phyloP scores from a whole-genome alignment of 2,329 filamentous ascomycete species.

The Cladophialophora carrionii region DNA sequence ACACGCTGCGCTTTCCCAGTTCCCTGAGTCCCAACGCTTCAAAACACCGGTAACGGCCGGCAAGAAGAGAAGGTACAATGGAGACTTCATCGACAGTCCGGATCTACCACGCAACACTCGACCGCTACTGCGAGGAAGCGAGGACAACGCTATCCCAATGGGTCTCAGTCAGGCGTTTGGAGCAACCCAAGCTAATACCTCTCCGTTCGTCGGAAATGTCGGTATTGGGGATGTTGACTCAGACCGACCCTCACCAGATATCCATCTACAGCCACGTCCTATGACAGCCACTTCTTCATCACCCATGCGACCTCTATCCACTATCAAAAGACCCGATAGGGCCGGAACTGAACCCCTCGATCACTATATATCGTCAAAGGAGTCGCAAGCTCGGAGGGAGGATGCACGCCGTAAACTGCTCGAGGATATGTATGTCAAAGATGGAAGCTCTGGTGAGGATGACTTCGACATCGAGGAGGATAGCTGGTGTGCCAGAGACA shows the following conservation, averaged over 20 bases:
- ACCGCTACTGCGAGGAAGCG: slow-evolving; percentile 46
- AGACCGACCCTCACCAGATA: slow-evolving; percentile 55
- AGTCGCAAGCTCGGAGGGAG: slow-evolving; percentile 51
- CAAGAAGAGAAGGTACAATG: slow-evolving; percentile 43
- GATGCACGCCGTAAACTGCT: slow-evolving; percentile 41
- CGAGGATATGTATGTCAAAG: slow-evolving; percentile 38
- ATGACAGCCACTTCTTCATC: slow-evolving; percentile 43
- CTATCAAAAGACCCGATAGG: slow-evolving; percentile 47
- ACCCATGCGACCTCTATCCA: slow-evolving; percentile 46
- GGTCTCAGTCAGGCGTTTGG: slow-evolving; percentile 54
- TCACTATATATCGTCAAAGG: slow-evolving; percentile 52
- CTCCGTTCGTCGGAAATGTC: slow-evolving; percentile 46
- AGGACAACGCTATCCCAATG: slow-evolving; percentile 46
- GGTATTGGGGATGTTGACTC: slow-evolving; percentile 47
- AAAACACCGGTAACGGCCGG: slow-evolving; percentile 48
- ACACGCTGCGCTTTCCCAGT: slow-evolving; percentile 46
- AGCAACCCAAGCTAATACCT: slow-evolving; percentile 54
- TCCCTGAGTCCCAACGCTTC: slow-evolving; percentile 54
- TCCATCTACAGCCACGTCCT: slow-evolving; percentile 48
- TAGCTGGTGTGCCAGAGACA: slow-evolving; percentile 28
- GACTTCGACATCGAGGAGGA: slow-evolving; percentile 31
- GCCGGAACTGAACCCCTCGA: slow-evolving; percentile 40
- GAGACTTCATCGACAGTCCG: slow-evolving; percentile 45
- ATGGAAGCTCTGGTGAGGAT: slow-evolving; percentile 38
- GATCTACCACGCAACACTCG: slow-evolving; percentile 45